Percentiles rank a stretch among this genome's conserved stretches.
Conservation (phyloP, 768 basidiomycete species). For the Tricholoma saponaceum region DNA sequence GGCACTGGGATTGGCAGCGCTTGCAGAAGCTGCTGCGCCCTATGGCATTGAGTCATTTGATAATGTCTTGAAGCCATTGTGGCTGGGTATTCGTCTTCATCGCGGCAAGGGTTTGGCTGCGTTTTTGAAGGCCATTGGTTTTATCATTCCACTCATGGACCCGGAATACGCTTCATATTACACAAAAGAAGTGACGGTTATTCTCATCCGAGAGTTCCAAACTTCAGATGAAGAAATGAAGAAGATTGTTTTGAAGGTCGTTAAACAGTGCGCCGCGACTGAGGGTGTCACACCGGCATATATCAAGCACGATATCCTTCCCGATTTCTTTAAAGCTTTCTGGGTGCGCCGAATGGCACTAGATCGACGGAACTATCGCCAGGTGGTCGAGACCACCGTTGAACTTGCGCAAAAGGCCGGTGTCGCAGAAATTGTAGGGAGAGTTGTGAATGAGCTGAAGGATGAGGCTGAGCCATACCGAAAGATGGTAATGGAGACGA, state of each 20-base stretch:
- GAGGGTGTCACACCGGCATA: constrained; percentile 96
- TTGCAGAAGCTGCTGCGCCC: constrained; percentile 95
- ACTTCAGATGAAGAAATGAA: constrained; percentile 99
- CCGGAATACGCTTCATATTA: constrained; percentile 99
- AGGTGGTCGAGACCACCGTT: constrained; percentile 98
- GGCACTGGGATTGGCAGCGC: constrained; percentile 83
- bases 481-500: constrained; percentile 99
- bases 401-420: constrained; percentile 97
- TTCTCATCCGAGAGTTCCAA: constrained; percentile 97
- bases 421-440: constrained; percentile 92
- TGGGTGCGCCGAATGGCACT: constrained; percentile 99
- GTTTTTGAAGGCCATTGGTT: constrained; percentile 96
- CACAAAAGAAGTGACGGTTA: constrained; percentile 95
- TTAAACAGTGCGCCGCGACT: constrained; percentile 97
- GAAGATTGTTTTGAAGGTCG: constrained; percentile 98
- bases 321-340: constrained; percentile 99
- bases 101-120: constrained; percentile 94
- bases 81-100: constrained; percentile 92
- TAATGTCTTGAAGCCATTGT: constrained; percentile 90
- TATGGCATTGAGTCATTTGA: constrained; percentile 99
- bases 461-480: constrained; percentile 88
- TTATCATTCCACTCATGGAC: constrained; percentile 99
- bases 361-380: constrained; percentile 92
- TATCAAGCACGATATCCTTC: constrained; percentile 96
- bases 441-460: constrained; percentile 87